Conservation (phyloP, 2,329 filamentous ascomycete species). For the Colletotrichum falcatum region DNA sequence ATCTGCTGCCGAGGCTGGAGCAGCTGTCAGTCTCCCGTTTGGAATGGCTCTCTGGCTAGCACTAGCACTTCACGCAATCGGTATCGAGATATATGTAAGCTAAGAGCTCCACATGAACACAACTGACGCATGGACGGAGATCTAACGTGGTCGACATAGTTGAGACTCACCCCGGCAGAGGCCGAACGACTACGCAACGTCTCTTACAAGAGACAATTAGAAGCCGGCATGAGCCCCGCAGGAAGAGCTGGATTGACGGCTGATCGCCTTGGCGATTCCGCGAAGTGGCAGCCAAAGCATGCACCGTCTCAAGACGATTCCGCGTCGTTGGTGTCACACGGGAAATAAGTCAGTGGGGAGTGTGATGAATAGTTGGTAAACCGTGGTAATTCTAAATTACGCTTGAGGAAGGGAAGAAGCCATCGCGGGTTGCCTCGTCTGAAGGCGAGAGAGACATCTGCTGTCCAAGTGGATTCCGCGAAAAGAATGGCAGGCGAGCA, state of each 20-base stretch:
- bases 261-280: slow-evolving; percentile 54
- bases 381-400: too few relatives aligned
- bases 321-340: background rate
- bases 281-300: slow-evolving; percentile 21
- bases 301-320: slow-evolving; percentile 7
- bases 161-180: slow-evolving; percentile 63
- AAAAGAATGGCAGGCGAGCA: too few relatives aligned
- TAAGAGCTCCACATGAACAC: accelerated
- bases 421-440: too few relatives aligned
- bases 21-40: slow-evolving; percentile 59
- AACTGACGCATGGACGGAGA: too few relatives aligned
- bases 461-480: too few relatives aligned
- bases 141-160: slow-evolving; percentile 46
- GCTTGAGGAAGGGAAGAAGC: too few relatives aligned
- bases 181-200: slow-evolving; percentile 61
- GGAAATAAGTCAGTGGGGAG: too few relatives aligned
- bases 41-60: slow-evolving; percentile 61
- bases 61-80: slow-evolving; percentile 37
- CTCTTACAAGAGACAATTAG: slow-evolving; percentile 65
- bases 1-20: slow-evolving; percentile 48
- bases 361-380: too few relatives aligned
- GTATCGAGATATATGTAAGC: slow-evolving; percentile 47
- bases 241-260: slow-evolving; percentile 57
- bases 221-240: slow-evolving; percentile 60
- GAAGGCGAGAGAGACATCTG: too few relatives aligned